Percentiles rank a stretch among this genome's conserved stretches.
These are phyloP conservation scores for Corinectria fuckeliana DNA, from an alignment of 2,329 filamentous ascomycete genomes.

Conservation along the genomic window DNA sequence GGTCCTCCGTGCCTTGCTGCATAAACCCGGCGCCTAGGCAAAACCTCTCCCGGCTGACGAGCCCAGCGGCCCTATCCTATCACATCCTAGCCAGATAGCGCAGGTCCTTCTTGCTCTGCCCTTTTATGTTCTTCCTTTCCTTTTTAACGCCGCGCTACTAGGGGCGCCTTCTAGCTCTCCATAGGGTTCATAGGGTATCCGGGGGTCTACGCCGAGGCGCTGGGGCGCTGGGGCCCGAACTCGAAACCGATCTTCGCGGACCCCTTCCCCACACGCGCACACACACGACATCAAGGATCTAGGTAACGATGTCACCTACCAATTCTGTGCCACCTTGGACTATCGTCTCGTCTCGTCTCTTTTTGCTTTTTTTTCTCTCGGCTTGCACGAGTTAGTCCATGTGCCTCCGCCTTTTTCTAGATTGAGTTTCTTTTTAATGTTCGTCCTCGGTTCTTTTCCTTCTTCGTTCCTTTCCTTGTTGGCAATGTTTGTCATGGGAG, in stretches of 20 bases:
- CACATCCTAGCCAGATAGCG: not conserved
- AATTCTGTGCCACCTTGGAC: not conserved
- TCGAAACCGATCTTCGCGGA: slow-evolving; percentile 20
- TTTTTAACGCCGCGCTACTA: slow-evolving; percentile 4
- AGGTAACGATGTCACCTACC: not conserved
- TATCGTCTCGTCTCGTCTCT: not conserved
- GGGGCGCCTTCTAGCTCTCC: not conserved
- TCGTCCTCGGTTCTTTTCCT: slow-evolving; percentile 1
- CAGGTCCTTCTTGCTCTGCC: not conserved
- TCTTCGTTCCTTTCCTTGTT: not conserved
- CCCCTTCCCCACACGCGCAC: slow-evolving; percentile 10
- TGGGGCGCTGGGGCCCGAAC: slow-evolving; percentile 10
- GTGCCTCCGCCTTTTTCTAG: not conserved
- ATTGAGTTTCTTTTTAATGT: not conserved
- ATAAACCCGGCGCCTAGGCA: slow-evolving; percentile 9
- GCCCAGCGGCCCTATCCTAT: not conserved
- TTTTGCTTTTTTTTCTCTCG: not conserved
- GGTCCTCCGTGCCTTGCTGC: not conserved
- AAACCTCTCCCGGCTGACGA: slow-evolving; percentile 1
- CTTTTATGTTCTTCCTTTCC: too few relatives aligned
- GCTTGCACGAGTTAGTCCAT: not conserved
- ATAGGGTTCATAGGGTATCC: slow-evolving; percentile 13
- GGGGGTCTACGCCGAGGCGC: slow-evolving; percentile 10
- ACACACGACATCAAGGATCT: not conserved
- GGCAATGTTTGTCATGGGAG: not conserved